phyloP scores from a whole-genome alignment of 1,284 basidiomycete species.

The Marasmius oreades region DNA sequence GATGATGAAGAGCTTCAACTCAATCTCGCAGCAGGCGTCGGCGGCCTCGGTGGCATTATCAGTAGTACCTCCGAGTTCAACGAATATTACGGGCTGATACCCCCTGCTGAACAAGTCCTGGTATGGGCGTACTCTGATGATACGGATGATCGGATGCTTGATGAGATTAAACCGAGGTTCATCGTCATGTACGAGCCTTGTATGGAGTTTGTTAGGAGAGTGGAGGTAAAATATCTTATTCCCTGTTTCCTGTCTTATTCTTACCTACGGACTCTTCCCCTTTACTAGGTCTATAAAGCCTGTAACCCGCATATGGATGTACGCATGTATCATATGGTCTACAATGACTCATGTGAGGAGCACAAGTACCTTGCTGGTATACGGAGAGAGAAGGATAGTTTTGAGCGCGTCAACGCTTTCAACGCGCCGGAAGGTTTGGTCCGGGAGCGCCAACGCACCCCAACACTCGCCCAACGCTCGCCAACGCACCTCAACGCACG shows the following conservation, averaged over 20 bases:
- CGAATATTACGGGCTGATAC: slow-evolving; percentile 77
- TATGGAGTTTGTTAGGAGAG: slow-evolving; percentile 86
- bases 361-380: slow-evolving; percentile 91
- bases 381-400: slow-evolving; percentile 90
- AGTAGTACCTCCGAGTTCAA: slow-evolving; percentile 61
- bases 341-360: slow-evolving; percentile 91
- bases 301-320: slow-evolving; percentile 78
- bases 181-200: slow-evolving; percentile 96
- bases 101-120: slow-evolving; percentile 79
- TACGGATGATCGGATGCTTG: slow-evolving; percentile 85
- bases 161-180: slow-evolving; percentile 88
- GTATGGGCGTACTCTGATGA: slow-evolving; percentile 91
- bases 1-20: slow-evolving; percentile 23
- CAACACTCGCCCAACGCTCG: no score
- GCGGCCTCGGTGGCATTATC: slow-evolving; percentile 32
- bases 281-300: slow-evolving; percentile 74
- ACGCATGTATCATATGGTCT: slow-evolving; percentile 95
- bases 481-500: no score
- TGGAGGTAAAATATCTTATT: slow-evolving; percentile 64
- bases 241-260: neutral
- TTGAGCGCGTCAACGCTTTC: no score
- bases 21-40: slow-evolving; percentile 11
- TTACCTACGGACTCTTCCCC: neutral
- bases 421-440: no score
- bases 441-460: no score